These are phyloP conservation scores for Carex myosuroides DNA, from an alignment of 176 grass and related monocot species.

Conservation along the genomic window DNA sequence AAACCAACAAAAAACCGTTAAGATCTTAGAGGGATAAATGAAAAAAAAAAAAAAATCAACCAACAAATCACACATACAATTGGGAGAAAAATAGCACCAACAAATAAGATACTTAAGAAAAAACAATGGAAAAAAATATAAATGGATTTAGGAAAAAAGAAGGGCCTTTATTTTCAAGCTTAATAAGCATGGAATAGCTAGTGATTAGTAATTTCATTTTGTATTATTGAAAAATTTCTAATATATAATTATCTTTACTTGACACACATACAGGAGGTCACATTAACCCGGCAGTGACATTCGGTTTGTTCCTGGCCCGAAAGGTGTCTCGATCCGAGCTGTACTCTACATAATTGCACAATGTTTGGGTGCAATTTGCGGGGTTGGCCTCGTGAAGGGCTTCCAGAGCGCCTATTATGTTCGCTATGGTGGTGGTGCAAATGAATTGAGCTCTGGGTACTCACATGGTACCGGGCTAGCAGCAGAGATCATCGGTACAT, in stretches of 20 bases:
- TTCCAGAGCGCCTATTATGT: constrained; percentile 70
- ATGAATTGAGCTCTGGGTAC: constrained; percentile 56
- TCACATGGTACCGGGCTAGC: constrained; percentile 52
- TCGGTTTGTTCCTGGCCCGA: constrained; percentile 77
- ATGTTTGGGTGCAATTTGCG: constrained; percentile 85
- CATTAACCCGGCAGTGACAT: constrained; percentile 94
- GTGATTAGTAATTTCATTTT: neutral
- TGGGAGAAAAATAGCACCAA: neutral
- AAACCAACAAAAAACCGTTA: too few relatives aligned
- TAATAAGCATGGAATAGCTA: neutral
- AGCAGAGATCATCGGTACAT: constrained; percentile 54
- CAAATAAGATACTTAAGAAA: neutral
- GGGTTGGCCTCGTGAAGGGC: constrained; percentile 77
- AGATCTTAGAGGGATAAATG: neutral
- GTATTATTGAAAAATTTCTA: neutral
- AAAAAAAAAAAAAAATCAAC: neutral
- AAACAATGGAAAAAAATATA: neutral
- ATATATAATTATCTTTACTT: constrained; percentile 1
- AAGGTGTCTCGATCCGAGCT: constrained; percentile 80
- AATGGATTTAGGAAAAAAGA: neutral
- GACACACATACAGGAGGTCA: constrained; percentile 39
- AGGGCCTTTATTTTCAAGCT: neutral
- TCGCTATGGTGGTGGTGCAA: constrained; percentile 79
- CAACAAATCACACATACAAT: neutral
- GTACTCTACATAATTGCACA: constrained; percentile 85